Percentiles rank a stretch among this genome's conserved stretches.
Evolutionary conservation across 2,329 filamentous ascomycete genomes (phyloP).

Genomic region (Colletotrichum sp.): DNA sequence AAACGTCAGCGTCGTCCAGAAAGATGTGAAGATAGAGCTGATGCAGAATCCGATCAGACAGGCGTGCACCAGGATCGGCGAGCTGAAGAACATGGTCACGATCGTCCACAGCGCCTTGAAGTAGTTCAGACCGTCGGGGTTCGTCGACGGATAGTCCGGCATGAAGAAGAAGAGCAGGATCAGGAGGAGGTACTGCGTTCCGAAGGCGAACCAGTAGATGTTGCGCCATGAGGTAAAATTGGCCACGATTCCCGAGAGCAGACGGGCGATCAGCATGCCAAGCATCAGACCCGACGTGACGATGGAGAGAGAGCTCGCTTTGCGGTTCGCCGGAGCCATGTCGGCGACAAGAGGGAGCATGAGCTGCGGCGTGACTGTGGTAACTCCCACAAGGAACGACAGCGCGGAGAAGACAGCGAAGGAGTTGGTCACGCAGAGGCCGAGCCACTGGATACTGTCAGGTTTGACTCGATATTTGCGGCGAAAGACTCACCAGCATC

Average conservation of each 20-base stretch:
- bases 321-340: constrained; percentile 71
- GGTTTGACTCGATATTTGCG: background rate
- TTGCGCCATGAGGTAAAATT: constrained; percentile 77
- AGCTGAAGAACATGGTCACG: constrained; percentile 62
- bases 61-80: constrained; percentile 74
- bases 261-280: constrained; percentile 76
- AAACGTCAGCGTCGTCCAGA: constrained; percentile 76
- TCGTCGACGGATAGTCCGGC: constrained; percentile 81
- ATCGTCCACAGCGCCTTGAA: constrained; percentile 70
- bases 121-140: constrained; percentile 69
- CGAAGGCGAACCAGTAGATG: constrained; percentile 80
- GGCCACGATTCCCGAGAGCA: constrained; percentile 77
- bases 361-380: constrained; percentile 79
- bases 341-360: constrained; percentile 85
- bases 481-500: constrained; percentile 57
- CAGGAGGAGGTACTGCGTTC: constrained; percentile 71
- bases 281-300: constrained; percentile 78
- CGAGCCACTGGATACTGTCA: constrained; percentile 59
- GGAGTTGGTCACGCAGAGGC: constrained; percentile 70
- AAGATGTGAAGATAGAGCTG: constrained; percentile 55
- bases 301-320: constrained; percentile 73
- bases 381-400: constrained; percentile 76
- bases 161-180: constrained; percentile 72
- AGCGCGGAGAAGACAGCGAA: constrained; percentile 71
- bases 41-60: constrained; percentile 70